These are phyloP conservation scores for Backusella parvicylindrica DNA, from an alignment of 192 early-diverging fungal species.

Conservation along the genomic window DNA sequence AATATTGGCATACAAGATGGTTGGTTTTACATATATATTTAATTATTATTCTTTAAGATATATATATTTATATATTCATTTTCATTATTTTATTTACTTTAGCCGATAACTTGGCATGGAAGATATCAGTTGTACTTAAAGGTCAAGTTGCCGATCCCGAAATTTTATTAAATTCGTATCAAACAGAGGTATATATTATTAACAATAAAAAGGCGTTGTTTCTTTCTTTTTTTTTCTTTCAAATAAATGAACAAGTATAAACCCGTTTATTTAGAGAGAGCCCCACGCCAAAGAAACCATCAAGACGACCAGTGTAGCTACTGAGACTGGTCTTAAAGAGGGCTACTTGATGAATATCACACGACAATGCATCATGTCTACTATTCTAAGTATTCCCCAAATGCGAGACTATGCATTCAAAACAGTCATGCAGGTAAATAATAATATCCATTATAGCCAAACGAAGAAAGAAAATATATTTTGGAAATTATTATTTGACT, in stretches of 20 bases:
- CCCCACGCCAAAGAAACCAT: constrained; percentile 2
- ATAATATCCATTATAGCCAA: background rate
- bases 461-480: background rate
- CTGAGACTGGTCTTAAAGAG: background rate
- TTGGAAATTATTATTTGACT: background rate
- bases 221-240: too few relatives aligned
- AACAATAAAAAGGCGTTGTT: background rate
- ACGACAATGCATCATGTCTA: background rate
- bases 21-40: background rate
- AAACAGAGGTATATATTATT: constrained; percentile 19
- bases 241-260: background rate
- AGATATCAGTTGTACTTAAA: constrained; percentile 40
- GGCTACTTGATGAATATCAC: background rate
- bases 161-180: constrained; percentile 36
- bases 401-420: background rate
- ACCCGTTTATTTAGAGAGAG: background rate
- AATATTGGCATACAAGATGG: constrained; percentile 45
- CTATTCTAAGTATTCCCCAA: background rate
- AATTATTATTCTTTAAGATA: background rate
- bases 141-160: constrained; percentile 20
- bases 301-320: background rate
- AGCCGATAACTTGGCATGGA: constrained; percentile 48
- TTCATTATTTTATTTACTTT: background rate
- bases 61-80: background rate
- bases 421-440: constrained; percentile 8